Evolutionary conservation across 352 stramenopile species (phyloP).

Genomic region (Blastocystis sp.): DNA sequence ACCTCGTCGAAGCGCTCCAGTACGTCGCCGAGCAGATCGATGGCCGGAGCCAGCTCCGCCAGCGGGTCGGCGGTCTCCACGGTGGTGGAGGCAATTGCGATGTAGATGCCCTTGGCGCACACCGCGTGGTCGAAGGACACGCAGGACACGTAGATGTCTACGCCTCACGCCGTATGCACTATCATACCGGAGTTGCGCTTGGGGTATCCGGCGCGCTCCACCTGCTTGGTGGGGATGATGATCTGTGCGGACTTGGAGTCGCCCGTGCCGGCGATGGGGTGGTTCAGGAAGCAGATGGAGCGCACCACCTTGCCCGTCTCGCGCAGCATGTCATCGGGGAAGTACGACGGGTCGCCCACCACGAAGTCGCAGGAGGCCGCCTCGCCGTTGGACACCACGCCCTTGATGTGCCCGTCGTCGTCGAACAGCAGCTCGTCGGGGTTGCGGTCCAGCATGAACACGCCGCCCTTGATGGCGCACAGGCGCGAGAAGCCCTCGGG

Average conservation of each 20-base stretch:
- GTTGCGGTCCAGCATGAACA: constrained; percentile 83
- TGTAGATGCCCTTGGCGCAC: constrained; percentile 90
- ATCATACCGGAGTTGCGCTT: constrained; percentile 27
- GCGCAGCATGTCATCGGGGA: constrained; percentile 85
- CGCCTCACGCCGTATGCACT: constrained; percentile 85
- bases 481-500: constrained; percentile 97
- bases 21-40: constrained; percentile 91
- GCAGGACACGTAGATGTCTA: constrained; percentile 98
- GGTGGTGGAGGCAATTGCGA: constrained; percentile 96
- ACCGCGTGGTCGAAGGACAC: constrained; percentile 90
- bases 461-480: constrained; percentile 82
- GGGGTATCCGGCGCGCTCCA: constrained; percentile 57
- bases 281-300: constrained; percentile 97
- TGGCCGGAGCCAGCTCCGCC: constrained; percentile 87
- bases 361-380: constrained; percentile 94
- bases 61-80: constrained; percentile 91
- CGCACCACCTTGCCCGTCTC: constrained; percentile 90
- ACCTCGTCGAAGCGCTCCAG: constrained; percentile 92
- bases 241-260: constrained; percentile 94
- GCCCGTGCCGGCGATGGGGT: constrained; percentile 91
- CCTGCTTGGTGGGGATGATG: constrained; percentile 90
- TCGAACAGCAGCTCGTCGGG: constrained; percentile 88
- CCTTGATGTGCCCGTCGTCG: constrained; percentile 86
- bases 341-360: constrained; percentile 98
- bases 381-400: constrained; percentile 81